Percentiles rank a stretch among this genome's conserved stretches.
These are phyloP conservation scores for Erodium trifolium DNA, from an alignment of 441 rosid species.

Conservation along the genomic window DNA sequence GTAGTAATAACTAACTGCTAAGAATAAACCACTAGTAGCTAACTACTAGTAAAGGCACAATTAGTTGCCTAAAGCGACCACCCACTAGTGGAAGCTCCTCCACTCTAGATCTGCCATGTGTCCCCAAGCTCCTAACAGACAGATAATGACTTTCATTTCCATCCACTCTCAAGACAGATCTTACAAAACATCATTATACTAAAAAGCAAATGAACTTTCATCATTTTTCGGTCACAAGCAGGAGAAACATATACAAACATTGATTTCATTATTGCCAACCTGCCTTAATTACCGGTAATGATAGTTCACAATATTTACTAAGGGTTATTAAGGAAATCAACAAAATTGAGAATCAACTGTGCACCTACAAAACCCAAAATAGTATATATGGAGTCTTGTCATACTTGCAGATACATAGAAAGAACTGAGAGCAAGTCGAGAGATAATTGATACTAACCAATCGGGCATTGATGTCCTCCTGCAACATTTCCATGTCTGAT, in stretches of 20 bases:
- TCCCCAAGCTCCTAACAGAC: too few species aligned
- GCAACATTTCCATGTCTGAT: constrained; percentile 74
- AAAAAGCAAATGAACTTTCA: neutral
- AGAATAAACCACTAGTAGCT: too few species aligned
- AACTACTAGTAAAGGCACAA: too few species aligned
- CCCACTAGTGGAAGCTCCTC: too few species aligned
- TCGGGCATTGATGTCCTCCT: constrained; percentile 68
- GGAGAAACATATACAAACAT: neutral
- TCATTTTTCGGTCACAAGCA: neutral
- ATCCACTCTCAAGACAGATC: neutral
- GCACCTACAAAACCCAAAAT: neutral
- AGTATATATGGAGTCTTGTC: neutral
- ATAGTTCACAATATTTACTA: neutral
- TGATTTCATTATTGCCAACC: neutral
- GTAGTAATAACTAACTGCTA: too few species aligned
- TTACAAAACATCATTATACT: neutral
- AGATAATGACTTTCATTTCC: neutral
- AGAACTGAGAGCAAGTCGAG: constrained; percentile 7
- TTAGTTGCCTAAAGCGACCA: too few species aligned
- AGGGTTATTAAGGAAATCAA: neutral
- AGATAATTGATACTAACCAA: constrained; percentile 47
- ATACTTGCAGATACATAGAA: neutral
- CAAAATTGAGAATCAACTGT: neutral
- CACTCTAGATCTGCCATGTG: too few species aligned
- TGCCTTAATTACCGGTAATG: neutral